A percentile compares a stretch with the other conserved stretches of the same genome.
These are phyloP conservation scores for Fusarium incarnatum DNA, from an alignment of 2,329 filamentous ascomycete genomes.

Conservation along the genomic window DNA sequence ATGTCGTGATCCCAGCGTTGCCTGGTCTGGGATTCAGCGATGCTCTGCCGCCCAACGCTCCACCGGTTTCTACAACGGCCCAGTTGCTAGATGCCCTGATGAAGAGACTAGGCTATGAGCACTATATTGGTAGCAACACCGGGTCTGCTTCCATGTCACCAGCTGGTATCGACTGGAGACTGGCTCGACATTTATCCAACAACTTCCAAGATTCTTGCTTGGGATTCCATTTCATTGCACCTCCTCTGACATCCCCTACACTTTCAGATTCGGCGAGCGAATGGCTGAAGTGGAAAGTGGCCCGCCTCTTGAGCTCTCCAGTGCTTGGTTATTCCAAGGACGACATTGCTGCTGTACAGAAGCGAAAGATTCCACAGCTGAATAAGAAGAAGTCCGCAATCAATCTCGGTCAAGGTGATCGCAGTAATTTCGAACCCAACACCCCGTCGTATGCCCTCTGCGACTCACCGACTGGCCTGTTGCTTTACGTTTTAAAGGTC, in stretches of 20 bases:
- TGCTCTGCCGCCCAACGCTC: conserved; percentile 62
- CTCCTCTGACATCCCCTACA: conserved; percentile 63
- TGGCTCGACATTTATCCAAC: conserved; percentile 62
- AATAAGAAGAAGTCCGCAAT: conserved; percentile 24
- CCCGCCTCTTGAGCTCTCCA: conserved; percentile 59
- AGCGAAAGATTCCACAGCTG: conserved; percentile 26
- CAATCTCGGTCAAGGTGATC: conserved; percentile 48
- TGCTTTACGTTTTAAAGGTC: conserved; percentile 65
- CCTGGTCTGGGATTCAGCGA: conserved; percentile 77
- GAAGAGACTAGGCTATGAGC: conserved; percentile 67
- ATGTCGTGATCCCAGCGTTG: conserved; percentile 74
- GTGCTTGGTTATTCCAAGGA: conserved; percentile 67
- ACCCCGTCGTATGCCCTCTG: conserved; percentile 70
- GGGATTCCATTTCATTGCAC: conserved; percentile 71
- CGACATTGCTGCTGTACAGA: conserved; percentile 61
- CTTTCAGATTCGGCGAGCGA: conserved; percentile 56
- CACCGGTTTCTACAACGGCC: conserved; percentile 65
- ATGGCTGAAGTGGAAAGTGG: conserved; percentile 68
- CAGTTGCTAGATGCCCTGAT: conserved; percentile 69
- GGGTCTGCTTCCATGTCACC: conserved; percentile 60
- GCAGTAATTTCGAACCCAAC: conserved; percentile 60
- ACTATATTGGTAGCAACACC: conserved; percentile 68
- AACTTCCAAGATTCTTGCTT: conserved; percentile 63
- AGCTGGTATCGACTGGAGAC: conserved; percentile 63
- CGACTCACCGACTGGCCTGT: conserved; percentile 69